Evolutionary conservation across 176 grass and related monocot species (phyloP).

Genomic region (Avena eriantha): DNA sequence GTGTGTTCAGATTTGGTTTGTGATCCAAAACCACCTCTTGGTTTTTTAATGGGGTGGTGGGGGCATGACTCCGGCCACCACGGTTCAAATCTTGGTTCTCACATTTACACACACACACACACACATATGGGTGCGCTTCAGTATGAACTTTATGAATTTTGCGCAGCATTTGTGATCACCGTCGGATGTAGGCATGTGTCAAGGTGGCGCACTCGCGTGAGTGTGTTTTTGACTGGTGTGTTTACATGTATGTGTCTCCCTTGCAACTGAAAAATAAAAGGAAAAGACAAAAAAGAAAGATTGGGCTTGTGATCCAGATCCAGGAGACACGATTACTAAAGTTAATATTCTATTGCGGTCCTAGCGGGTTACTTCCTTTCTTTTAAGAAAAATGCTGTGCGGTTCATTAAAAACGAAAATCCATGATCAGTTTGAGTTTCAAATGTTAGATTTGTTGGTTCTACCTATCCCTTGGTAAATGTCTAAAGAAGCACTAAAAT

Average conservation of each 20-base stretch:
- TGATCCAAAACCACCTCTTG: background rate
- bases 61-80: background rate
- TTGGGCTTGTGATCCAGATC: background rate
- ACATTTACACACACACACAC: background rate
- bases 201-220: background rate
- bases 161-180: background rate
- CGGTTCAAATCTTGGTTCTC: background rate
- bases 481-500: background rate
- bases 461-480: background rate
- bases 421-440: background rate
- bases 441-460: slow-evolving; percentile 2
- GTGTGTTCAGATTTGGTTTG: background rate
- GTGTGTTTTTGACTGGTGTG: background rate
- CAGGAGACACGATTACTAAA: background rate
- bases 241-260: background rate
- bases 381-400: background rate
- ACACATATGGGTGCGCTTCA: background rate
- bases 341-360: background rate
- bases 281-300: background rate
- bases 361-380: background rate
- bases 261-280: background rate
- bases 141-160: background rate
- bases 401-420: background rate
- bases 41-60: background rate
- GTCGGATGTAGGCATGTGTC: background rate